These are phyloP conservation scores for Pisolithus thermaeus DNA, from an alignment of 1,284 basidiomycete genomes.

Conservation along the genomic window DNA sequence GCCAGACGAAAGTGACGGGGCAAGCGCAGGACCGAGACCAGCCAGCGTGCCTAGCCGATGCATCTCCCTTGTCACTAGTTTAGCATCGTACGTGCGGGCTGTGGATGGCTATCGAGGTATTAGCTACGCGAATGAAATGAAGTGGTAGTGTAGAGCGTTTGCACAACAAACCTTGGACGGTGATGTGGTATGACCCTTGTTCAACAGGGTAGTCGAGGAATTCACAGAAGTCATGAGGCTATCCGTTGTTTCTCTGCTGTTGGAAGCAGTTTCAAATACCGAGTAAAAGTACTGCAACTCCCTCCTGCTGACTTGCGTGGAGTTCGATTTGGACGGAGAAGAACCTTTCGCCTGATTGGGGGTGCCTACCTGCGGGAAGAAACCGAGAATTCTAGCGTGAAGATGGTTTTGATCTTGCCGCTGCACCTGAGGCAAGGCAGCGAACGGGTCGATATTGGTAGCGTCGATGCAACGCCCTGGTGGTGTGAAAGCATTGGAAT, in stretches of 20 bases:
- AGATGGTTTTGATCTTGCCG: slow-evolving; percentile 6
- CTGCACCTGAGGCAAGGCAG: slow-evolving; percentile 9
- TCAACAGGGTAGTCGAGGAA: slow-evolving; percentile 18
- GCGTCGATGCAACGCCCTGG: slow-evolving; percentile 8
- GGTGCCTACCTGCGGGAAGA: slow-evolving; percentile 18
- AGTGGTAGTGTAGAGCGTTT: slow-evolving; percentile 14
- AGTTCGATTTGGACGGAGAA: slow-evolving; percentile 6
- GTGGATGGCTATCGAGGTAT: slow-evolving; percentile 39
- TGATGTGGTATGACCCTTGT: slow-evolving; percentile 44
- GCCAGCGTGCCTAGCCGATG: slow-evolving; percentile 63
- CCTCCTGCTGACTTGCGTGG: slow-evolving; percentile 3
- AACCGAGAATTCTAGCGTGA: slow-evolving; percentile 12
- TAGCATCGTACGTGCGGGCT: slow-evolving; percentile 64
- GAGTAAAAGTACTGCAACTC: slow-evolving; percentile 11
- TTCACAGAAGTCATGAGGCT: slow-evolving; percentile 20
- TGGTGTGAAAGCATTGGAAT: slow-evolving; percentile 8
- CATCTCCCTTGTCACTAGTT: slow-evolving; percentile 72
- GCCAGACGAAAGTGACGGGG: slow-evolving; percentile 33
- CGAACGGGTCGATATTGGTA: slow-evolving; percentile 9
- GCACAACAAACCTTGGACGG: slow-evolving; percentile 55
- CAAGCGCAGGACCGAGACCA: slow-evolving; percentile 35
- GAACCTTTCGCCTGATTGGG: slow-evolving; percentile 10
- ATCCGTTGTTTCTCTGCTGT: slow-evolving; percentile 7
- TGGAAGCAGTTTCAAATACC: slow-evolving; percentile 12
- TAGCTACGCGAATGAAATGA: slow-evolving; percentile 2